Conservation (phyloP, 495 filamentous ascomycete species). For the Lasiosphaeriaceae sp. region DNA sequence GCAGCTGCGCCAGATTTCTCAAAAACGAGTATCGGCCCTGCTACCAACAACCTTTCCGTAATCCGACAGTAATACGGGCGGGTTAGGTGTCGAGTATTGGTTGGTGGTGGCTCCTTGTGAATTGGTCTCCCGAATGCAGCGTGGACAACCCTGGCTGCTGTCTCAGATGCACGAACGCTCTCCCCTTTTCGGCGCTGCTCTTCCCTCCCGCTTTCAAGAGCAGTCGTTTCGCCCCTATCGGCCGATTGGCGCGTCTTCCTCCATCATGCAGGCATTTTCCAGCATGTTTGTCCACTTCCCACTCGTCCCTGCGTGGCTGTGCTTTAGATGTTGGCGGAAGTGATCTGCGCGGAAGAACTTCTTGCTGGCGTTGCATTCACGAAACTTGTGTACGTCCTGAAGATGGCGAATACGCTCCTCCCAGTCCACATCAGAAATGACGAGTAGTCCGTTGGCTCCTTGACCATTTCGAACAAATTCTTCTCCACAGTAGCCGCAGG, state of each 20-base stretch:
- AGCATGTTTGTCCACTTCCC: constrained; percentile 99
- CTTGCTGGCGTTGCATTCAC: constrained; percentile 96
- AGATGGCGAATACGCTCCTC: constrained; percentile 79
- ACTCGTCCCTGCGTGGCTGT: constrained; percentile 93
- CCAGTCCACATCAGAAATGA: constrained; percentile 65
- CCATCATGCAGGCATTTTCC: constrained; percentile 95
- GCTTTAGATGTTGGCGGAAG: constrained; percentile 96
- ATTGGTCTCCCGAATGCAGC: no score
- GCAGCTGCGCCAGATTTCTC: no score
- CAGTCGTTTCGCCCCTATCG: constrained; percentile 3
- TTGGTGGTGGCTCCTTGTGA: no score
- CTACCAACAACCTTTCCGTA: no score
- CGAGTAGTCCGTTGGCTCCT: constrained; percentile 15
- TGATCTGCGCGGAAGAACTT: constrained; percentile 98
- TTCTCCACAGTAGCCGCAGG: constrained; percentile 93
- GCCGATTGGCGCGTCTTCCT: constrained; percentile 54
- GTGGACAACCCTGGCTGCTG: no score
- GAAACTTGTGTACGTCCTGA: constrained; percentile 88
- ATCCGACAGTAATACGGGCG: no score
- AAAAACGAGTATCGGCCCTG: no score
- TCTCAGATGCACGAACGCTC: background rate
- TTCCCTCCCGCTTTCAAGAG: background rate
- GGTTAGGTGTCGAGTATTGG: no score
- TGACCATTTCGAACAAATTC: constrained; percentile 72
- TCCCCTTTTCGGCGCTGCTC: background rate